Percentiles rank a stretch among this genome's conserved stretches.
Conservation (phyloP, 2,329 filamentous ascomycete genomes). For the Fusarium mangiferae region DNA sequence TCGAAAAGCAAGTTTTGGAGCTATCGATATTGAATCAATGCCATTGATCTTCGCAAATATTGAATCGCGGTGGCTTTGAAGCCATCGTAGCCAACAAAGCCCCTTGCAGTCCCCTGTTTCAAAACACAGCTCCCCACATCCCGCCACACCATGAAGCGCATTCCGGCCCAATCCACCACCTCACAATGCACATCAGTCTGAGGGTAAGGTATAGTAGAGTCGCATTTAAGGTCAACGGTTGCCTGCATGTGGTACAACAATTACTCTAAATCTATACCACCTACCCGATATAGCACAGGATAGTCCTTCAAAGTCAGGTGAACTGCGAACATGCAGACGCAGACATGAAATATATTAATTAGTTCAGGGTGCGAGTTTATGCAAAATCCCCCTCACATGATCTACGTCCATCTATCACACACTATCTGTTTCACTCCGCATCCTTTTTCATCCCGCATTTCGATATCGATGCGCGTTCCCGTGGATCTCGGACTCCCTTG, state of each 20-base stretch:
- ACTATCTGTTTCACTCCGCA: constrained; percentile 14
- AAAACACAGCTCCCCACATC: constrained; percentile 27
- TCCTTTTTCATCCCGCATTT: constrained; percentile 36
- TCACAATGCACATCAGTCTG: background rate
- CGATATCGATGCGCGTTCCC: constrained; percentile 15
- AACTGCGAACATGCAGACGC: background rate
- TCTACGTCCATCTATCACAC: constrained; percentile 12
- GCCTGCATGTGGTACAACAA: constrained; percentile 1
- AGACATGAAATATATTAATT: background rate
- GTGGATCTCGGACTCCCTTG: constrained; percentile 24
- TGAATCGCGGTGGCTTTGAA: background rate
- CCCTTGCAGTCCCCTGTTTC: constrained; percentile 17
- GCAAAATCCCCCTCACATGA: constrained; percentile 23
- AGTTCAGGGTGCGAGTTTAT: constrained; percentile 24
- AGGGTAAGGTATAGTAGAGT: background rate
- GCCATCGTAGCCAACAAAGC: constrained; percentile 15
- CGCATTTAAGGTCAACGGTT: background rate
- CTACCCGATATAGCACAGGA: background rate
- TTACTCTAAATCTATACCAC: background rate
- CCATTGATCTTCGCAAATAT: background rate
- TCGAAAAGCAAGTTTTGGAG: background rate
- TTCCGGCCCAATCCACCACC: constrained; percentile 1
- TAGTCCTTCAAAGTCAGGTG: constrained; percentile 15
- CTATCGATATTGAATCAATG: background rate
- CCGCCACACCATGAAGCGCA: background rate